phyloP scores from a whole-genome alignment of 768 basidiomycete species.

The Lyophyllum atratum region DNA sequence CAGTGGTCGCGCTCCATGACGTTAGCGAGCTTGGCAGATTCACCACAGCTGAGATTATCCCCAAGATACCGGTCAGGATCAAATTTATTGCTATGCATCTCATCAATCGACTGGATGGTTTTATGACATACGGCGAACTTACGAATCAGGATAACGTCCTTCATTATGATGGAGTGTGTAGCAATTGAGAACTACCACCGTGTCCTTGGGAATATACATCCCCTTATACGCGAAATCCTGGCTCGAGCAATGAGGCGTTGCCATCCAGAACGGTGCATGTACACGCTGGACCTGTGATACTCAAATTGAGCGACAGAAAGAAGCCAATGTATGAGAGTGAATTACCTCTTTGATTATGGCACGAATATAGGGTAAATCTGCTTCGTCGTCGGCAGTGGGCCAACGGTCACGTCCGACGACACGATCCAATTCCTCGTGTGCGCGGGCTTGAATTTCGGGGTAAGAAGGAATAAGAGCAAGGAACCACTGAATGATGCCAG shows the following conservation, averaged over 20 bases:
- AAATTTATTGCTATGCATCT: slow-evolving; percentile 3
- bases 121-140: slow-evolving; percentile 18
- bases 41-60: slow-evolving; percentile 35
- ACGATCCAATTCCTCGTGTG: slow-evolving; percentile 31
- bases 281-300: slow-evolving; percentile 31
- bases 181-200: slow-evolving; percentile 39
- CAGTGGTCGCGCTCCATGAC: slow-evolving; percentile 49
- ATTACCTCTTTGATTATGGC: slow-evolving; percentile 30
- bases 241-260: slow-evolving; percentile 36
- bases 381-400: slow-evolving; percentile 31
- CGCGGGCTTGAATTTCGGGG: slow-evolving; percentile 26
- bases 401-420: slow-evolving; percentile 28
- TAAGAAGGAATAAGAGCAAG: slow-evolving; percentile 33
- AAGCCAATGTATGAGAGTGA: neutral
- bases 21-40: slow-evolving; percentile 44
- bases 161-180: slow-evolving; percentile 38
- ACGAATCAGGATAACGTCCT: slow-evolving; percentile 37
- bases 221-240: slow-evolving; percentile 43
- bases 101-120: neutral
- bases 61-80: slow-evolving; percentile 45
- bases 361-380: slow-evolving; percentile 34
- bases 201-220: slow-evolving; percentile 39
- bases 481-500: slow-evolving; percentile 39
- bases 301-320: neutral
- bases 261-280: slow-evolving; percentile 39